Conservation (phyloP, 345 rosid species). For the Carallia pectinifolia region DNA sequence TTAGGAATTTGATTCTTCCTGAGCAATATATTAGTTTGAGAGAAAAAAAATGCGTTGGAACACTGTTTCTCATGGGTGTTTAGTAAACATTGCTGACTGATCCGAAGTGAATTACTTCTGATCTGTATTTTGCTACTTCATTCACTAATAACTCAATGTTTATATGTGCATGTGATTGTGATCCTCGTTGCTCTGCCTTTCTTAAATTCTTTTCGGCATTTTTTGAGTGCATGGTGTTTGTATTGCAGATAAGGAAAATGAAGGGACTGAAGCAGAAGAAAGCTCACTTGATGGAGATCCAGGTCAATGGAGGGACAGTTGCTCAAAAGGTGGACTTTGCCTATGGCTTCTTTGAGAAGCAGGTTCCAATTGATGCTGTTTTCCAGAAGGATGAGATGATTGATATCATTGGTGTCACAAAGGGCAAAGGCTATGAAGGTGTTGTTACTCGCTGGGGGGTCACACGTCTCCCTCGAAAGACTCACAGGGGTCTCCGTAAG, state of each 20-base stretch:
- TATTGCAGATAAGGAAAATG: constrained; percentile 71
- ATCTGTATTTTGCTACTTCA: too few species aligned
- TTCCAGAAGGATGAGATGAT: constrained; percentile 93
- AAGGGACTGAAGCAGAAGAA: constrained; percentile 92
- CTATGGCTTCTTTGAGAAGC: constrained; percentile 79
- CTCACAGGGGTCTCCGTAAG: constrained; percentile 89
- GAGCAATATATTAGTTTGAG: too few species aligned
- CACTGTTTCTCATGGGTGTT: too few species aligned
- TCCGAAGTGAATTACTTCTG: too few species aligned
- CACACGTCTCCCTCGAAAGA: constrained; percentile 85
- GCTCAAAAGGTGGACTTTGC: constrained; percentile 81
- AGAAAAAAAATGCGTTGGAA: too few species aligned
- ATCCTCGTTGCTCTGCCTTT: not conserved
- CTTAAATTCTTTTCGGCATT: too few species aligned
- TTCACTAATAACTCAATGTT: too few species aligned
- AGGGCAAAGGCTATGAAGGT: constrained; percentile 91
- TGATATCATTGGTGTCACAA: constrained; percentile 78
- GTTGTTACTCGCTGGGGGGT: constrained; percentile 96
- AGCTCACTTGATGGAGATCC: constrained; percentile 85
- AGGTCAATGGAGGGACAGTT: constrained; percentile 76
- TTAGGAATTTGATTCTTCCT: too few species aligned
- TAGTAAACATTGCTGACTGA: too few species aligned
- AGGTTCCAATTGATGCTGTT: constrained; percentile 65
- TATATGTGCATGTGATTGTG: too few species aligned
- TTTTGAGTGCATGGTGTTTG: not conserved